Evolutionary conservation across 768 basidiomycete species (phyloP).

Genomic region (Rhodotorula babjevae): DNA sequence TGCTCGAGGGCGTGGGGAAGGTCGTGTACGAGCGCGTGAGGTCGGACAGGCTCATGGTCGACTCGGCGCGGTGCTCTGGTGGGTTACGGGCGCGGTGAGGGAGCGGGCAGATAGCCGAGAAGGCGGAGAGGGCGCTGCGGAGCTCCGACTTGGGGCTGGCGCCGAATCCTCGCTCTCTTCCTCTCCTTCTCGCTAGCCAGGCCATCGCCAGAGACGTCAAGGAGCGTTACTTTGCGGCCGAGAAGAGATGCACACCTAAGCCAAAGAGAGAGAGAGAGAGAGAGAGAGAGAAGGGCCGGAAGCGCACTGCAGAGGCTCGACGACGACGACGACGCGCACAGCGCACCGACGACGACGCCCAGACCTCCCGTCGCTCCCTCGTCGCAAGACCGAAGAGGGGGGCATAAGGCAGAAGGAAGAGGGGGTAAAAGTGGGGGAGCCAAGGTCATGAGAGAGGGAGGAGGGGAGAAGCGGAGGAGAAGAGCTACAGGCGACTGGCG

Average conservation of each 20-base stretch:
- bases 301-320: too few species aligned
- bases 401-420: background rate
- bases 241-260: too few species aligned
- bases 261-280: too few species aligned
- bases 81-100: background rate
- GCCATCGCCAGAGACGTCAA: too few species aligned
- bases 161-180: too few species aligned
- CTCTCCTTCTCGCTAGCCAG: background rate
- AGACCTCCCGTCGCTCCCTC: too few species aligned
- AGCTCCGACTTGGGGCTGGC: background rate
- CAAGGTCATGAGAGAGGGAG: background rate
- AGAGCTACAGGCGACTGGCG: background rate
- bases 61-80: background rate
- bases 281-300: too few species aligned
- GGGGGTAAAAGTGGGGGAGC: background rate
- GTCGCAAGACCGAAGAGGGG: background rate
- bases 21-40: constrained; percentile 16
- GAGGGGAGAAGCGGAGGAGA: background rate
- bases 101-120: background rate
- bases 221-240: too few species aligned
- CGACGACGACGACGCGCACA: too few species aligned
- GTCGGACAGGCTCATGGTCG: constrained; percentile 9
- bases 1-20: background rate
- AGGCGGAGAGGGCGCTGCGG: background rate
- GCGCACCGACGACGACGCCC: too few species aligned